Percentiles rank a stretch among this genome's conserved stretches.
phyloP scores from a whole-genome alignment of 2,329 filamentous ascomycete genomes.

The Scedosporium apiospermum region DNA sequence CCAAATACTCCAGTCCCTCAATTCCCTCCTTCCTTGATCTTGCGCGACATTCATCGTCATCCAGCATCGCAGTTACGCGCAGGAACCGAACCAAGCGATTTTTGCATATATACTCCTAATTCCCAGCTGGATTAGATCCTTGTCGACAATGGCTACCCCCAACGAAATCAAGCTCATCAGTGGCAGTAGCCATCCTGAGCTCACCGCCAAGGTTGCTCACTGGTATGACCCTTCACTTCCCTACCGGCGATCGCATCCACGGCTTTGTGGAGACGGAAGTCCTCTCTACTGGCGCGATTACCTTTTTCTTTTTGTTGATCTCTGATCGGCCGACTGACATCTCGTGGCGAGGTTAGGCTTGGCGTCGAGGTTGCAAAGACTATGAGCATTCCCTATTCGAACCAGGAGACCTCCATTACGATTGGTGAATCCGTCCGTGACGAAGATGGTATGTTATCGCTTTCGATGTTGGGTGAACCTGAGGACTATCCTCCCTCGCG shows the following conservation, averaged over 20 bases:
- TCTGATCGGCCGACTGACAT: neutral
- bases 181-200: slow-evolving; percentile 37
- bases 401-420: slow-evolving; percentile 81
- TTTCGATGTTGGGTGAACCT: neutral
- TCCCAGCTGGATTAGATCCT: neutral
- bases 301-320: neutral
- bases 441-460: slow-evolving; percentile 57
- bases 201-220: slow-evolving; percentile 34
- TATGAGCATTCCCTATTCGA: slow-evolving; percentile 75
- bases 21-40: neutral
- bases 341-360: slow-evolving; percentile 38
- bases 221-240: slow-evolving; percentile 23
- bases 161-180: slow-evolving; percentile 45
- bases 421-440: slow-evolving; percentile 94
- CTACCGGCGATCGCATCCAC: no score
- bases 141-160: slow-evolving; percentile 25
- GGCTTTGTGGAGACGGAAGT: no score
- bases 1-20: neutral
- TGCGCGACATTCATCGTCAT: neutral
- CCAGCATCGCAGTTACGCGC: neutral
- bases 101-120: neutral
- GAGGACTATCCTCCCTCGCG: neutral
- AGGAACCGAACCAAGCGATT: neutral
- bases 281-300: no score
- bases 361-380: slow-evolving; percentile 72